Conservation (phyloP, 768 basidiomycete genomes). For the Auricularia heimuer region DNA sequence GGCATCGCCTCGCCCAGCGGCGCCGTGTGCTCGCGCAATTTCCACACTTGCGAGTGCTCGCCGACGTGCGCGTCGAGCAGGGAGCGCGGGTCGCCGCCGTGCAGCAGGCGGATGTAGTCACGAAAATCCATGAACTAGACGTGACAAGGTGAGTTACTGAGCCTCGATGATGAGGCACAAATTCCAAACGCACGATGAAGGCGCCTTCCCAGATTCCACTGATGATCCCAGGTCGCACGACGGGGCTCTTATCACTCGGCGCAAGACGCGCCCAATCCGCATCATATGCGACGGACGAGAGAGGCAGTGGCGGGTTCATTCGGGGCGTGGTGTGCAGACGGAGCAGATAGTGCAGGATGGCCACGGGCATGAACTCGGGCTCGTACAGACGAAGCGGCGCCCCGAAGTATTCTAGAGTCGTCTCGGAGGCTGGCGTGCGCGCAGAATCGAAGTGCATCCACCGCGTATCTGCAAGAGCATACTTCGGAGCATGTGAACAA, state of each 20-base stretch:
- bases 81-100: conserved; percentile 51
- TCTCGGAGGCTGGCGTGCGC: not conserved
- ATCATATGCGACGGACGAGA: not conserved
- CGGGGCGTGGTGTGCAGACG: not conserved
- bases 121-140: conserved; percentile 72
- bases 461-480: not conserved
- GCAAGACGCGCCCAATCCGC: not conserved
- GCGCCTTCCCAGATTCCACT: conserved; percentile 11
- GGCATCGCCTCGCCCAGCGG: conserved; percentile 24
- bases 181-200: conserved; percentile 8
- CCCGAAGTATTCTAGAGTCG: not conserved
- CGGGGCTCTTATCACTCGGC: not conserved
- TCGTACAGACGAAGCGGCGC: not conserved
- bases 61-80: conserved; percentile 71
- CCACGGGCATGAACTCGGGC: not conserved
- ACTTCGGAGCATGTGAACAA: not conserved
- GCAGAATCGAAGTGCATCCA: not conserved
- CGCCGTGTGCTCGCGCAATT: conserved; percentile 52
- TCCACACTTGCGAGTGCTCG: conserved; percentile 86
- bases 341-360: not conserved
- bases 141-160: too few species aligned
- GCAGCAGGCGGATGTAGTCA: conserved; percentile 69
- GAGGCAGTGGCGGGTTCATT: not conserved
- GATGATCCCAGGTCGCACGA: conserved; percentile 8
- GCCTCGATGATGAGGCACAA: too few species aligned